These are phyloP conservation scores for Aspergillus melleus DNA, from an alignment of 2,329 filamentous ascomycete species.

Conservation along the genomic window DNA sequence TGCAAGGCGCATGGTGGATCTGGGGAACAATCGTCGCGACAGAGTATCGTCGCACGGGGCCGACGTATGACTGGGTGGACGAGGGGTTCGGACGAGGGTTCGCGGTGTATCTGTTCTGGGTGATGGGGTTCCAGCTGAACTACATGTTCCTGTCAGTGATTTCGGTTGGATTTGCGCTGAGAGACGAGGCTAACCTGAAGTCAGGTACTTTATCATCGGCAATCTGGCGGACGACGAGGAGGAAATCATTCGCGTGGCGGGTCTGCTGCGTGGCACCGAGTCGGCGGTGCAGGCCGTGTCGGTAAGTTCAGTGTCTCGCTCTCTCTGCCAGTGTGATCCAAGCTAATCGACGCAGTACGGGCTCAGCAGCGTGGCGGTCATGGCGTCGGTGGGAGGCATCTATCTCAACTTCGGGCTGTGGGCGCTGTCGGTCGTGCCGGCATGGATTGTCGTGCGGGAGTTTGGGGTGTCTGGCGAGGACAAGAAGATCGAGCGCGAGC, in stretches of 20 bases:
- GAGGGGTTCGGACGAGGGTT: slow-evolving; percentile 66
- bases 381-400: slow-evolving; percentile 65
- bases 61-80: slow-evolving; percentile 66
- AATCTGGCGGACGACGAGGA: slow-evolving; percentile 62
- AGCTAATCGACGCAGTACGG: slow-evolving; percentile 54
- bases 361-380: slow-evolving; percentile 60
- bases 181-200: neutral
- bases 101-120: slow-evolving; percentile 66
- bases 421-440: slow-evolving; percentile 63
- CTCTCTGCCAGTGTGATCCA: neutral
- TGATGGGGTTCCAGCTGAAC: slow-evolving; percentile 69
- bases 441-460: slow-evolving; percentile 64
- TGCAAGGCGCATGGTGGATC: slow-evolving; percentile 71
- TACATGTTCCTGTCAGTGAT: slow-evolving; percentile 65
- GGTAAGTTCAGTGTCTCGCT: slow-evolving; percentile 32
- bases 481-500: neutral
- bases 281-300: slow-evolving; percentile 72
- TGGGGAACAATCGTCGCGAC: slow-evolving; percentile 69
- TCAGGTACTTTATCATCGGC: slow-evolving; percentile 67
- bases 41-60: slow-evolving; percentile 56
- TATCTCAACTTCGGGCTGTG: slow-evolving; percentile 72
- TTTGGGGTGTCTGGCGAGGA: slow-evolving; percentile 40
- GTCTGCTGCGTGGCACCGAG: slow-evolving; percentile 68
- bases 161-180: neutral
- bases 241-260: slow-evolving; percentile 68